Evolutionary conservation across 345 rosid species (phyloP).

Genomic region (Gossypium rotundifolium): DNA sequence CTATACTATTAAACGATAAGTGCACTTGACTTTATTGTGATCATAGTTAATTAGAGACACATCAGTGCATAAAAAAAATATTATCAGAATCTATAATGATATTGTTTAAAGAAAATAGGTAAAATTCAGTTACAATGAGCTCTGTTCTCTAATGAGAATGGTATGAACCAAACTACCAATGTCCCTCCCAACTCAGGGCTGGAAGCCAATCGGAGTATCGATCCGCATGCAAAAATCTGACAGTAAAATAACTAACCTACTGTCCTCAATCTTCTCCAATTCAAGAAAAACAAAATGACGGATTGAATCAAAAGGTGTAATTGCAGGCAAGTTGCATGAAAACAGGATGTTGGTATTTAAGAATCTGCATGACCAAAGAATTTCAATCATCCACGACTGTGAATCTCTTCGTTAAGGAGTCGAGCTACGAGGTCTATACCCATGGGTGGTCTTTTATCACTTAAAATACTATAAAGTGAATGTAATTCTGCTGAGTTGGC

Average conservation of each 20-base stretch:
- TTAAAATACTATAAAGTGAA: conserved; percentile 38
- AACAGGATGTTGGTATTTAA: conserved; percentile 25
- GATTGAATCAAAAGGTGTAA: conserved; percentile 14
- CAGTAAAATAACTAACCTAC: conserved; percentile 5
- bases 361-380: conserved; percentile 6
- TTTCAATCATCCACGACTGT: conserved; percentile 36
- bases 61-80: no score
- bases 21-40: no score
- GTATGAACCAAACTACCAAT: neutral
- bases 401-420: conserved; percentile 63
- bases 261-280: neutral
- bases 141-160: neutral
- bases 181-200: neutral
- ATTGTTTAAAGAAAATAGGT: neutral
- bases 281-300: conserved; percentile 16
- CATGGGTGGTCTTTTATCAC: conserved; percentile 26
- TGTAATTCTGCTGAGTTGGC: conserved; percentile 61
- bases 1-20: no score
- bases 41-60: no score
- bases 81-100: fast-evolving
- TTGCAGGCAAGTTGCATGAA: conserved; percentile 1
- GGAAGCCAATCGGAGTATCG: neutral
- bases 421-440: conserved; percentile 31
- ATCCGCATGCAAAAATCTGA: neutral
- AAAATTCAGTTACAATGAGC: neutral